phyloP scores from a whole-genome alignment of 305 asterid genomes.

The Withania somnifera region DNA sequence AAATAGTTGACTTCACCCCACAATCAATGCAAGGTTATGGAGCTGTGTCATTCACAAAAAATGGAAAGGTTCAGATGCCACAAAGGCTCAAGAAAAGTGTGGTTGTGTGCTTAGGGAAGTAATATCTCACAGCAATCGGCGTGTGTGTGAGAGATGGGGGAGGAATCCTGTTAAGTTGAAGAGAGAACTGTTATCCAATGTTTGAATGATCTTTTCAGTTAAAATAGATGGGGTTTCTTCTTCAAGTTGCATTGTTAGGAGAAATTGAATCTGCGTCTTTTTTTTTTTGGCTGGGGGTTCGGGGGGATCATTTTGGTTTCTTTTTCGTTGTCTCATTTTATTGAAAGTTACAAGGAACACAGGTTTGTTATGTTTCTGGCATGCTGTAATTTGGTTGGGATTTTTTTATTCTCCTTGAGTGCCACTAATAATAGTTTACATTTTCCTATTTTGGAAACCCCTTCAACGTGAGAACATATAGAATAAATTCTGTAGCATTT shows the following conservation, averaged over 20 bases:
- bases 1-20: not conserved
- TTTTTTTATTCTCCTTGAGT: not conserved
- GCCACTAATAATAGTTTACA: not conserved
- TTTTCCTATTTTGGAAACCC: not conserved
- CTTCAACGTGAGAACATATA: not conserved
- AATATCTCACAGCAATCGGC: not conserved
- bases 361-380: not conserved
- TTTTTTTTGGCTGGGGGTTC: not conserved
- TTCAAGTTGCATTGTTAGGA: not conserved
- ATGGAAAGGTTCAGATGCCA: not conserved
- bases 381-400: not conserved
- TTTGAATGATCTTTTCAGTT: not conserved
- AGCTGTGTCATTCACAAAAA: not conserved
- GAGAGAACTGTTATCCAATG: not conserved
- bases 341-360: not conserved
- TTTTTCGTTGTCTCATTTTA: not conserved
- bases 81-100: not conserved
- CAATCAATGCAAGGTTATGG: not conserved
- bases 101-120: not conserved
- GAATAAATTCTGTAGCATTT: too few relatives aligned
- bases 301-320: not conserved
- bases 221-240: too few relatives aligned
- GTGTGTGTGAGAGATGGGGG: not conserved
- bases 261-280: not conserved
- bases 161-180: not conserved